Percentiles rank a stretch among this genome's conserved stretches.
phyloP scores from a whole-genome alignment of 2,329 filamentous ascomycete species.

The Coleophoma crateriformis region DNA sequence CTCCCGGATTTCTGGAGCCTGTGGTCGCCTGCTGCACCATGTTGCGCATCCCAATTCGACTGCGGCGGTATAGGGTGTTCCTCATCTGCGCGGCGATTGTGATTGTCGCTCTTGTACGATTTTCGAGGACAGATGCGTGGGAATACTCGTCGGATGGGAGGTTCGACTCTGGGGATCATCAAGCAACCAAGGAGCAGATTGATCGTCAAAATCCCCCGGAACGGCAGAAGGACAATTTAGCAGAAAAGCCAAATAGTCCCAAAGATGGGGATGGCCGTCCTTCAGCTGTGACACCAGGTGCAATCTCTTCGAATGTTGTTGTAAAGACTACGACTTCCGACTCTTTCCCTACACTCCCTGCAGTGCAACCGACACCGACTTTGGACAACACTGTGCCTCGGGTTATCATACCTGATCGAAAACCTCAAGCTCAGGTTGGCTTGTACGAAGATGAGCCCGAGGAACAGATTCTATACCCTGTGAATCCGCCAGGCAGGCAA shows the following conservation, averaged over 20 bases:
- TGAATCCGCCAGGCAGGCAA: constrained; percentile 21
- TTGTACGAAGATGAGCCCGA: constrained; percentile 8
- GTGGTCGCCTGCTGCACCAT: neutral
- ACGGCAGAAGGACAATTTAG: neutral
- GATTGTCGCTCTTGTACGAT: constrained; percentile 47
- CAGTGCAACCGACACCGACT: neutral
- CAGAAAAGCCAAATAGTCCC: neutral
- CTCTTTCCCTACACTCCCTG: neutral
- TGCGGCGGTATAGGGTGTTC: constrained; percentile 57
- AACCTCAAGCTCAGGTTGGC: constrained; percentile 10
- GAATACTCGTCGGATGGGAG: constrained; percentile 6
- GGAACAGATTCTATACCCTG: constrained; percentile 16
- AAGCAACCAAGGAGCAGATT: neutral
- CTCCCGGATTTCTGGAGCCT: neutral
- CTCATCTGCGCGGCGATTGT: constrained; percentile 48
- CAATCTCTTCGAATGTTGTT: neutral
- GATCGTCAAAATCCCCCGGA: no score
- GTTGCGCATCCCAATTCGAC: constrained; percentile 31
- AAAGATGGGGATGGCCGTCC: constrained; percentile 1
- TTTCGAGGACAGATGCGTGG: constrained; percentile 35
- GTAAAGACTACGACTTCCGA: neutral
- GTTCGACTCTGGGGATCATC: neutral
- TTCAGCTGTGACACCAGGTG: neutral
- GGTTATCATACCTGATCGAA: constrained; percentile 19
- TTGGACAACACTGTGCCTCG: constrained; percentile 11